phyloP scores from a whole-genome alignment of 1,284 basidiomycete genomes.

The Erythrobasidium hasegawianum region DNA sequence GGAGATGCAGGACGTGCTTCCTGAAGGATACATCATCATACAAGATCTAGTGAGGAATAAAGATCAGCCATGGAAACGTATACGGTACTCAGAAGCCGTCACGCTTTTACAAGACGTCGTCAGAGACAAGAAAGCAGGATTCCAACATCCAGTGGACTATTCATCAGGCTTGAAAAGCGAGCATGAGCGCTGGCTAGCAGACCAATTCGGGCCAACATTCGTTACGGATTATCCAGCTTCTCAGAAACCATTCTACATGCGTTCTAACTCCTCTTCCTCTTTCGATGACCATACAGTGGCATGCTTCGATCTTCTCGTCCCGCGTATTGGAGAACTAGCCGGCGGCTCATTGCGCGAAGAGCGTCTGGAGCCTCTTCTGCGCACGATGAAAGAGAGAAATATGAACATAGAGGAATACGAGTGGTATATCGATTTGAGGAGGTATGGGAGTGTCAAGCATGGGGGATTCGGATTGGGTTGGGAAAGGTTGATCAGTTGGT shows the following conservation, averaged over 20 bases:
- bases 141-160: slow-evolving; percentile 33
- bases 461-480: slow-evolving; percentile 92
- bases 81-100: slow-evolving; percentile 36
- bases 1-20: slow-evolving; percentile 2
- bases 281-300: slow-evolving; percentile 61
- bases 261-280: slow-evolving; percentile 53
- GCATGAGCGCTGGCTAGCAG: slow-evolving; percentile 85
- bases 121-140: slow-evolving; percentile 42
- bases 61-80: slow-evolving; percentile 16
- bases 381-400: slow-evolving; percentile 57
- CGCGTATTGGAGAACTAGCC: slow-evolving; percentile 79
- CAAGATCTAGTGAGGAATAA: background rate
- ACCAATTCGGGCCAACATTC: slow-evolving; percentile 72
- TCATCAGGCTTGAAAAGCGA: slow-evolving; percentile 66
- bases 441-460: slow-evolving; percentile 75
- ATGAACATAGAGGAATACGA: slow-evolving; percentile 60
- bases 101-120: slow-evolving; percentile 17
- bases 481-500: slow-evolving; percentile 77
- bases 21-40: slow-evolving; percentile 7
- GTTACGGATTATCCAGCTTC: slow-evolving; percentile 79
- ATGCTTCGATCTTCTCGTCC: slow-evolving; percentile 92
- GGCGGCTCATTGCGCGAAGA: slow-evolving; percentile 91
- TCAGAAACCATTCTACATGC: slow-evolving; percentile 97
- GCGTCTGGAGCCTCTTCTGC: slow-evolving; percentile 58
- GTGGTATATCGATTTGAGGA: slow-evolving; percentile 82